Conservation (phyloP, 305 asterid genomes). For the Fraxinus ornus region DNA sequence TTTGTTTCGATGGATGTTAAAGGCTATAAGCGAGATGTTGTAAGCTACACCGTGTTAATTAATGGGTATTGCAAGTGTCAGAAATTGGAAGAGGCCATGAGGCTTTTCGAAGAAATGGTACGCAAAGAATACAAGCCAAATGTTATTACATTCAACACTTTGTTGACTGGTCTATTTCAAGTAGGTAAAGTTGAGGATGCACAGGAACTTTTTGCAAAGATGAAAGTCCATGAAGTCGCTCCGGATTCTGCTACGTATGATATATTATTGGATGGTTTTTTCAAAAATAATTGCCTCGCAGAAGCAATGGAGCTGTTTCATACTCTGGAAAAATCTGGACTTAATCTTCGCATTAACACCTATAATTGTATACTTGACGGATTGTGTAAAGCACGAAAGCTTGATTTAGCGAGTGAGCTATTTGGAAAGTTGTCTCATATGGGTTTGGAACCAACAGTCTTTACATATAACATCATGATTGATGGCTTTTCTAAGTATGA, state of each 20-base stretch:
- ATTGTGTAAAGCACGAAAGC: neutral
- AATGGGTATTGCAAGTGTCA: neutral
- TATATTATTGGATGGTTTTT: constrained; percentile 26
- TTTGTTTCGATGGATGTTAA: neutral
- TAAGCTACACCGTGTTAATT: neutral
- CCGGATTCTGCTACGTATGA: constrained; percentile 26
- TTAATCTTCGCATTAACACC: neutral
- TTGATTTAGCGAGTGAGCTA: neutral
- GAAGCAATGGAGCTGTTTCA: neutral
- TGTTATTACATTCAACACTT: constrained; percentile 27
- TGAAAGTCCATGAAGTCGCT: constrained; percentile 21
- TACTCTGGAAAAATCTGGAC: neutral
- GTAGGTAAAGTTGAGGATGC: constrained; percentile 30
- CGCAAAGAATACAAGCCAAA: neutral
- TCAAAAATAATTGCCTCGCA: neutral
- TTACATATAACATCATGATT: constrained; percentile 7
- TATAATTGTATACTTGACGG: neutral
- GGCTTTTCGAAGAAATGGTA: neutral
- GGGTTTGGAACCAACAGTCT: neutral
- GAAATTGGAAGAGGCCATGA: neutral
- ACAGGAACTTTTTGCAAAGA: constrained; percentile 12
- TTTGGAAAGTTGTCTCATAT: neutral
- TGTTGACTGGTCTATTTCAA: constrained; percentile 30
- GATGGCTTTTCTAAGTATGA: constrained; percentile 30
- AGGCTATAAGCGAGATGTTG: neutral